Conservation (phyloP, 495 filamentous ascomycete genomes). For the Aspergillus campestris region DNA sequence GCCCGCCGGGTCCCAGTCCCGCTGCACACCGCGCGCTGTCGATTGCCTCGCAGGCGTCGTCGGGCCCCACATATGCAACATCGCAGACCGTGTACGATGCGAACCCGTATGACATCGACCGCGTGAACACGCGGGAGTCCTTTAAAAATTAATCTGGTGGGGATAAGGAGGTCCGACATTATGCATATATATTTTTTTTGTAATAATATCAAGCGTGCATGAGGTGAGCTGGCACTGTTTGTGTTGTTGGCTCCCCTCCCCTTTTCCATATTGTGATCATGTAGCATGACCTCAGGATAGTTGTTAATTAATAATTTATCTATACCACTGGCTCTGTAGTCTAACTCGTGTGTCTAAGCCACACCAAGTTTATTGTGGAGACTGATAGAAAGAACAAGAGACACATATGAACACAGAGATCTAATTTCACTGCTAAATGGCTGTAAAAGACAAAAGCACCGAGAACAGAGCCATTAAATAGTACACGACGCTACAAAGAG, state of each 20-base stretch:
- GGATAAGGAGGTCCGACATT: background rate
- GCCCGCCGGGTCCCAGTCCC: background rate
- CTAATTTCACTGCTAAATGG: too few species aligned
- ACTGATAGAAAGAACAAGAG: too few species aligned
- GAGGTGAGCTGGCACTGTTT: too few species aligned
- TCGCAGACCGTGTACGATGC: constrained; percentile 7
- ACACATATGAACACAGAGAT: too few species aligned
- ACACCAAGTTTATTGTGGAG: too few species aligned
- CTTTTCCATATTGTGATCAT: too few species aligned
- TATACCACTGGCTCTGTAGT: too few species aligned
- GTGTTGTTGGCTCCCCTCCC: too few species aligned
- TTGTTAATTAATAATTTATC: too few species aligned
- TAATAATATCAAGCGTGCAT: background rate
- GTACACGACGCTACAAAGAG: background rate
- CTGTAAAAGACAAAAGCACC: background rate
- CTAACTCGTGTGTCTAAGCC: too few species aligned
- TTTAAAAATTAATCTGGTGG: constrained; percentile 3
- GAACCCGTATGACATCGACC: constrained; percentile 13
- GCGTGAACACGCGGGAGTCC: constrained; percentile 11
- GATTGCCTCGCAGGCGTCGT: constrained; percentile 1
- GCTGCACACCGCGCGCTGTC: constrained; percentile 1
- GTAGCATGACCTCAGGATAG: too few species aligned
- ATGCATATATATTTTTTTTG: background rate
- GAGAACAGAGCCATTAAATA: background rate
- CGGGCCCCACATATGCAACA: background rate